These are phyloP conservation scores for Allomyces javanicus DNA, from an alignment of 192 early-diverging fungal species.

Conservation along the genomic window DNA sequence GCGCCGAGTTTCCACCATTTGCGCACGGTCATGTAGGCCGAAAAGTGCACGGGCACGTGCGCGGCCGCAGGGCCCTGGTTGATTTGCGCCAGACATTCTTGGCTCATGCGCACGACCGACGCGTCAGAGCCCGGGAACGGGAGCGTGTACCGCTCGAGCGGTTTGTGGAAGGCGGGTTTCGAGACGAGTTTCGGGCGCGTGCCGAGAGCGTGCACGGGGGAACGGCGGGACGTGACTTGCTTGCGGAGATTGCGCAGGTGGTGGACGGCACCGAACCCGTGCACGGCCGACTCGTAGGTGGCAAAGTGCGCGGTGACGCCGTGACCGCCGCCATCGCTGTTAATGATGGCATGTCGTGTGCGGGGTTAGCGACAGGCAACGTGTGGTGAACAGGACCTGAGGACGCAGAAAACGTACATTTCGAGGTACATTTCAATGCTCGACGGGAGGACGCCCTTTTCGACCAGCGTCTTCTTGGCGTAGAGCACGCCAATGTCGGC, in stretches of 20 bases:
- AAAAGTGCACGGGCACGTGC: conserved; percentile 33
- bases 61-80: conserved; percentile 9
- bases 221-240: conserved; percentile 10
- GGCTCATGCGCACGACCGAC: conserved; percentile 5
- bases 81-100: conserved; percentile 18
- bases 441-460: conserved; percentile 17
- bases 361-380: too few species aligned
- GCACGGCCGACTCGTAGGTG: conserved; percentile 36
- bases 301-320: conserved; percentile 35
- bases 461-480: conserved; percentile 26
- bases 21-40: conserved; percentile 33
- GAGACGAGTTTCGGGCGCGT: conserved; percentile 20
- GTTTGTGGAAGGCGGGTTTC: conserved; percentile 17
- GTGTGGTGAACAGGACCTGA: conserved; percentile 11
- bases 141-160: conserved; percentile 3
- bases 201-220: conserved; percentile 19
- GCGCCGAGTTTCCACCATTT: conserved; percentile 9
- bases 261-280: conserved; percentile 9
- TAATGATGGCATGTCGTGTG: too few species aligned
- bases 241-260: conserved; percentile 10
- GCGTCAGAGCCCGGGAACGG: conserved; percentile 8
- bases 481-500: conserved; percentile 41
- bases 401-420: conserved; percentile 4
- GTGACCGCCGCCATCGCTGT: not conserved
- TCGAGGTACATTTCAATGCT: conserved; percentile 41